Conservation (phyloP, 768 basidiomycete genomes). For the Suillus lakei region DNA sequence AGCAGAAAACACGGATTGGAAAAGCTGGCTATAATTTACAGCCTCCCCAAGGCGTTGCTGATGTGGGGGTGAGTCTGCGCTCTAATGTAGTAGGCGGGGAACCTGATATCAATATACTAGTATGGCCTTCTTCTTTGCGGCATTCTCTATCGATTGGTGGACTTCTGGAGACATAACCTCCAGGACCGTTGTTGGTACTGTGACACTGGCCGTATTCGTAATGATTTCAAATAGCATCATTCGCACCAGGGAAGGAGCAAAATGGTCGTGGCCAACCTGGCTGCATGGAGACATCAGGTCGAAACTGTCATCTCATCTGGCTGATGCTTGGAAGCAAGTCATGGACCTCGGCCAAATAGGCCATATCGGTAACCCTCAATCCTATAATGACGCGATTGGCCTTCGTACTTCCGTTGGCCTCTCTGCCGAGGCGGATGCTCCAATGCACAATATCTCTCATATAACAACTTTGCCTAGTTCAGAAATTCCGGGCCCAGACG, state of each 20-base stretch:
- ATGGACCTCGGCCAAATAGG: too few species aligned
- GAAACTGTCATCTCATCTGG: not conserved
- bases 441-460: too few species aligned
- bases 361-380: not conserved
- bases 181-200: slow-evolving; percentile 34
- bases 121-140: slow-evolving; percentile 33
- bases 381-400: not conserved
- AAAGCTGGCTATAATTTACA: slow-evolving; percentile 55
- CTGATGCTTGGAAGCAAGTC: not conserved
- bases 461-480: not conserved
- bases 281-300: not conserved
- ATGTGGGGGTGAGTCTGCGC: slow-evolving; percentile 58
- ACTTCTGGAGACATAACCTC: slow-evolving; percentile 7
- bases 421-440: not conserved
- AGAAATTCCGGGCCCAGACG: not conserved
- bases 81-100: not conserved
- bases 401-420: not conserved
- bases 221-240: slow-evolving; percentile 52
- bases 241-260: slow-evolving; percentile 20
- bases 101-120: slow-evolving; percentile 16
- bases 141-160: slow-evolving; percentile 32
- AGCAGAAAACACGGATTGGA: slow-evolving; percentile 47
- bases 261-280: slow-evolving; percentile 23
- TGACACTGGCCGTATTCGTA: slow-evolving; percentile 31
- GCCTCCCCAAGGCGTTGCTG: slow-evolving; percentile 58